Evolutionary conservation across 2,329 filamentous ascomycete genomes (phyloP).

Genomic region (Xylaria sp.): DNA sequence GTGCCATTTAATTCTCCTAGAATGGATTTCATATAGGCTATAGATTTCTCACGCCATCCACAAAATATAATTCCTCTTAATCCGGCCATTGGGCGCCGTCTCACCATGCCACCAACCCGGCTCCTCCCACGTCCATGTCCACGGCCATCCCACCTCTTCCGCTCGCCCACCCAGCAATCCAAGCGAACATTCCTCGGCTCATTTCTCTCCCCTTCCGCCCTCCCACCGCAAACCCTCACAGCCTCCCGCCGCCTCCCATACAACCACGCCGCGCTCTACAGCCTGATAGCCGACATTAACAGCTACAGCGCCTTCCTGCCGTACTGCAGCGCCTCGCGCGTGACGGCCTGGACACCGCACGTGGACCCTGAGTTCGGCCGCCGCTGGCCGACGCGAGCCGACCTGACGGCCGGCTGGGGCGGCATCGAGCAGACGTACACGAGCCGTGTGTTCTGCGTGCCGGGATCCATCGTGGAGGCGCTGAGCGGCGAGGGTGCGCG

Average conservation of each 20-base stretch:
- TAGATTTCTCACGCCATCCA: not conserved
- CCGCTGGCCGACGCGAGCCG: constrained; percentile 77
- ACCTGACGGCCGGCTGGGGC: constrained; percentile 87
- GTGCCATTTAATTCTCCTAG: not conserved
- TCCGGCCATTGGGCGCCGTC: not conserved
- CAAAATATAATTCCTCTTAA: constrained; percentile 10
- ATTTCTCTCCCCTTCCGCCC: constrained; percentile 40
- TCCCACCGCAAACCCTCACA: constrained; percentile 69
- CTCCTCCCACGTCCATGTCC: constrained; percentile 25
- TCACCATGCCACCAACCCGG: constrained; percentile 36
- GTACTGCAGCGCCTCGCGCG: constrained; percentile 81
- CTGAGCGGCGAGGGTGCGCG: constrained; percentile 69
- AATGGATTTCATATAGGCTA: constrained; percentile 34
- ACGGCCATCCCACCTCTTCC: constrained; percentile 32
- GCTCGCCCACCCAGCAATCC: not conserved
- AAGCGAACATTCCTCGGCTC: constrained; percentile 49
- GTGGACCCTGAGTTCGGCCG: constrained; percentile 48
- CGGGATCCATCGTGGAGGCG: constrained; percentile 78
- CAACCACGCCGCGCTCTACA: constrained; percentile 76
- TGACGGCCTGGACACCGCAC: constrained; percentile 76
- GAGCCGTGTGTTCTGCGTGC: constrained; percentile 81
- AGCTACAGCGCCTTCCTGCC: constrained; percentile 90
- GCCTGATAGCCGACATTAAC: constrained; percentile 87
- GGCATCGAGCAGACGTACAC: constrained; percentile 86
- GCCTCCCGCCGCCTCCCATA: constrained; percentile 84